Percentiles rank a stretch among this genome's conserved stretches.
These are phyloP conservation scores for Vaccinium myrtillus DNA, from an alignment of 148 eudicot species.

Conservation along the genomic window DNA sequence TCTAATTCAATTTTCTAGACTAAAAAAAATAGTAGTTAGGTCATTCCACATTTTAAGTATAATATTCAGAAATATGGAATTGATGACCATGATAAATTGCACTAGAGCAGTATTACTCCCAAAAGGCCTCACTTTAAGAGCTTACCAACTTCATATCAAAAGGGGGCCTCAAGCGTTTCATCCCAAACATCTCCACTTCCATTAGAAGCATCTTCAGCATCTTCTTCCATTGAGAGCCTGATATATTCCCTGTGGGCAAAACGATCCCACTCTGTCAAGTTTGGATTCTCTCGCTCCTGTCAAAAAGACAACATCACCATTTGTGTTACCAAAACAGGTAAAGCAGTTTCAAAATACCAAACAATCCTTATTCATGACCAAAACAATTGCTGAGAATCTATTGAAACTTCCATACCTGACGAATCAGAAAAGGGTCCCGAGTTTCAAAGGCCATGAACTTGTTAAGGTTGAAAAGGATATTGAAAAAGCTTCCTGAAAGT, in stretches of 20 bases:
- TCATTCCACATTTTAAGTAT: background rate
- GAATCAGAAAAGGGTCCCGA: slow-evolving; percentile 96
- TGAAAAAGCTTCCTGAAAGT: slow-evolving; percentile 86
- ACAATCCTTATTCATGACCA: background rate
- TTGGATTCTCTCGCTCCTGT: slow-evolving; percentile 97
- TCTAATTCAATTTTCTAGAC: background rate
- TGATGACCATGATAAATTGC: background rate
- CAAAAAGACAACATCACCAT: slow-evolving; percentile 10
- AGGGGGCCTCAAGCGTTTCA: slow-evolving; percentile 96
- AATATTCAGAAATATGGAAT: background rate
- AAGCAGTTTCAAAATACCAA: background rate
- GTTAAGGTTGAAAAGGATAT: slow-evolving; percentile 88
- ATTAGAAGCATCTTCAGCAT: slow-evolving; percentile 95
- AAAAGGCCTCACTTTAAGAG: background rate
- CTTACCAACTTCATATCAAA: slow-evolving; percentile 47
- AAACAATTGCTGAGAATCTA: background rate
- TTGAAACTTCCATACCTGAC: slow-evolving; percentile 57
- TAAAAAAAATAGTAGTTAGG: background rate
- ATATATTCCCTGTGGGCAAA: slow-evolving; percentile 97
- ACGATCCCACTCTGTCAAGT: slow-evolving; percentile 96
- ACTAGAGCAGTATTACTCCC: background rate
- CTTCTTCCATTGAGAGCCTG: slow-evolving; percentile 98
- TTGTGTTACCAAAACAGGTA: slow-evolving; percentile 6
- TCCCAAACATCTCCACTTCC: slow-evolving; percentile 99
- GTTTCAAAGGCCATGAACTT: slow-evolving; percentile 98